Conservation (phyloP, 2,329 filamentous ascomycete species). For the Arthroderma uncinatum region DNA sequence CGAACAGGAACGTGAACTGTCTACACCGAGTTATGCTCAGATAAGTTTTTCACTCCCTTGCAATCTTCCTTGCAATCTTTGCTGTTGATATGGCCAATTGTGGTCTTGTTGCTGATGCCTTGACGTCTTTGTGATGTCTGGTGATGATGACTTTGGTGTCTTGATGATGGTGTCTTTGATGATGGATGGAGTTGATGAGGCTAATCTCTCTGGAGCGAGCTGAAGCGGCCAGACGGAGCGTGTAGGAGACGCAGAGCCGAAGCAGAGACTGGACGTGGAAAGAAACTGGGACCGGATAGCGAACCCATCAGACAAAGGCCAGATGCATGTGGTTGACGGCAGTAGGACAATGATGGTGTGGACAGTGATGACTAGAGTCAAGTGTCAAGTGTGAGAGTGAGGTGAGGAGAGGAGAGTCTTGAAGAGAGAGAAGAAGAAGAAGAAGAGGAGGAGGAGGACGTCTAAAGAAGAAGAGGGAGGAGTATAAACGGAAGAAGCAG, state of each 20-base stretch:
- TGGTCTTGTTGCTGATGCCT: not conserved
- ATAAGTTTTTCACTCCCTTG: not conserved
- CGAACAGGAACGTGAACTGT: conserved; percentile 2
- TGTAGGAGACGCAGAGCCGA: conserved; percentile 41
- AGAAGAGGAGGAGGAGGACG: conserved; percentile 26
- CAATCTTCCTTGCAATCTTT: not conserved
- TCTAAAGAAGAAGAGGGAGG: conserved; percentile 22
- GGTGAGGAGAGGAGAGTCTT: not conserved
- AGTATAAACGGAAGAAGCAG: conserved; percentile 27
- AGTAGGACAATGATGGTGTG: conserved; percentile 19
- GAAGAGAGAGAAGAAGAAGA: conserved; percentile 24
- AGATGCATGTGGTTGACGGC: conserved; percentile 26
- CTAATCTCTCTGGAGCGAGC: conserved; percentile 16
- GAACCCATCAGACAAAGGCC: conserved; percentile 26
- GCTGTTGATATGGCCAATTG: not conserved
- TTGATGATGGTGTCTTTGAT: not conserved
- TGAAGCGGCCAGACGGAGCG: conserved; percentile 37
- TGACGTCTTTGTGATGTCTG: not conserved
- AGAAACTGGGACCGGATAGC: conserved; percentile 21
- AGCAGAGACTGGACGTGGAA: conserved; percentile 36
- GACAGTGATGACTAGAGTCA: no score
- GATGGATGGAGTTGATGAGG: not conserved
- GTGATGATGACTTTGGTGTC: not conserved
- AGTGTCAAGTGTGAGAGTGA: no score
- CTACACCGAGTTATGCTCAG: no score